A percentile compares a stretch with the other conserved stretches of the same genome.
These are phyloP conservation scores for Pleomassaria siparia DNA, from an alignment of 2,329 filamentous ascomycete genomes.

Conservation along the genomic window DNA sequence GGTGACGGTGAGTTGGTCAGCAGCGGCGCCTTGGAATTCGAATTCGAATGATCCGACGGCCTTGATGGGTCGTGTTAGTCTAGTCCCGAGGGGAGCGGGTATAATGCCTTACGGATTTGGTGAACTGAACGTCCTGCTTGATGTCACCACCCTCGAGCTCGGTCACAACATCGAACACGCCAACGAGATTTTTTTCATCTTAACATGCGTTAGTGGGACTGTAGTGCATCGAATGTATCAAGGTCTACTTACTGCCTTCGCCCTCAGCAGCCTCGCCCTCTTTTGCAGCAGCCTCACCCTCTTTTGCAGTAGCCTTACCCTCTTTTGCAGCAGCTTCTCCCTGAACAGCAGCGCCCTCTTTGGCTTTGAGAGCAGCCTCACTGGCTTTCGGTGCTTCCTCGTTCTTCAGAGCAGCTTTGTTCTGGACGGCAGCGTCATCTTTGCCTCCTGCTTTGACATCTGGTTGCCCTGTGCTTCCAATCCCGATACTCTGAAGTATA, in stretches of 20 bases:
- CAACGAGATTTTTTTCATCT: conserved; percentile 5
- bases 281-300: not conserved
- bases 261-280: conserved; percentile 3
- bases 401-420: not conserved
- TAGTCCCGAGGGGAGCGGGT: not conserved
- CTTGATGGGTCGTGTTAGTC: conserved; percentile 9
- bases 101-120: conserved; percentile 16
- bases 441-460: not conserved
- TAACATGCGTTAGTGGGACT: not conserved
- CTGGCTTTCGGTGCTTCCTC: not conserved
- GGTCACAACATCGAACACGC: conserved; percentile 4
- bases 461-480: not conserved
- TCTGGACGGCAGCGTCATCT: not conserved
- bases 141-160: conserved; percentile 15
- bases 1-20: conserved; percentile 21
- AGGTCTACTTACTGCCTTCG: conserved; percentile 2
- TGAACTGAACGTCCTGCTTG: conserved; percentile 26
- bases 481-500: not conserved
- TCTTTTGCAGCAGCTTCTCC: not conserved
- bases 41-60: conserved; percentile 24
- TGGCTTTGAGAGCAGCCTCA: not conserved
- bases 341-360: not conserved
- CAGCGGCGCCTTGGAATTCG: conserved; percentile 19
- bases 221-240: too few relatives aligned
- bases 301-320: not conserved